These are phyloP conservation scores for Hansenula lynferdii DNA, from an alignment of 1,139 yeast species.

Conservation along the genomic window DNA sequence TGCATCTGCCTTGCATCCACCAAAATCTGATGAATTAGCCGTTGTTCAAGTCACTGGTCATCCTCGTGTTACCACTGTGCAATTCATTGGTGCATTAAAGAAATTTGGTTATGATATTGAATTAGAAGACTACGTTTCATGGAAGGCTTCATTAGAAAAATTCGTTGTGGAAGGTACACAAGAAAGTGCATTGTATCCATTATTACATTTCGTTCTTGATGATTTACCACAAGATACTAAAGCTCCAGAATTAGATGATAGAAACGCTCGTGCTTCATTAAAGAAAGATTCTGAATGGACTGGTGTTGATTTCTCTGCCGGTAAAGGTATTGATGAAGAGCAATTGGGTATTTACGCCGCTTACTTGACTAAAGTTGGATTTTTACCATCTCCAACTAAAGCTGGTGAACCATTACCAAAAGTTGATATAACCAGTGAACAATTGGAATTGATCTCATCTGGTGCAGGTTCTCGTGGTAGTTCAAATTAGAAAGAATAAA, in stretches of 20 bases:
- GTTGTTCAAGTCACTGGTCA: constrained; percentile 98
- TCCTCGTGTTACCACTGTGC: constrained; percentile 79
- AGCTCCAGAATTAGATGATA: constrained; percentile 93
- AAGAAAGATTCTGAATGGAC: constrained; percentile 56
- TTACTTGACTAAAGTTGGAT: constrained; percentile 75
- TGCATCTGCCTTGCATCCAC: constrained; percentile 79
- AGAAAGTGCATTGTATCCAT: constrained; percentile 88
- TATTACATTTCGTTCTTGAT: constrained; percentile 90
- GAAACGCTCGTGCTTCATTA: constrained; percentile 67
- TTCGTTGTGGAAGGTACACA: constrained; percentile 66
- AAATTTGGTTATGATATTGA: constrained; percentile 68
- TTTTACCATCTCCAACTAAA: constrained; percentile 56
- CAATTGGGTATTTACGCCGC: constrained; percentile 75
- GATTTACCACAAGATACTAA: constrained; percentile 85
- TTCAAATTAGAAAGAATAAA: constrained; percentile 17
- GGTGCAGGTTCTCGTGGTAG: constrained; percentile 88
- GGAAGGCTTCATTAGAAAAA: constrained; percentile 75
- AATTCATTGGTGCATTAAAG: constrained; percentile 61
- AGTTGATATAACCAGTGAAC: constrained; percentile 49
- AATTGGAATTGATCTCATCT: constrained; percentile 58
- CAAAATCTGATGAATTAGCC: constrained; percentile 42
- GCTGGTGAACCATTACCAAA: constrained; percentile 51
- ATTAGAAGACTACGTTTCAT: constrained; percentile 62
- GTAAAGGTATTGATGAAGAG: constrained; percentile 64
- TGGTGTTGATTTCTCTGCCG: constrained; percentile 60